Evolutionary conservation across 2,329 filamentous ascomycete species (phyloP), one percentile per base, ranked within the genome.

Genomic region (Sclerotinia minor): DNA sequence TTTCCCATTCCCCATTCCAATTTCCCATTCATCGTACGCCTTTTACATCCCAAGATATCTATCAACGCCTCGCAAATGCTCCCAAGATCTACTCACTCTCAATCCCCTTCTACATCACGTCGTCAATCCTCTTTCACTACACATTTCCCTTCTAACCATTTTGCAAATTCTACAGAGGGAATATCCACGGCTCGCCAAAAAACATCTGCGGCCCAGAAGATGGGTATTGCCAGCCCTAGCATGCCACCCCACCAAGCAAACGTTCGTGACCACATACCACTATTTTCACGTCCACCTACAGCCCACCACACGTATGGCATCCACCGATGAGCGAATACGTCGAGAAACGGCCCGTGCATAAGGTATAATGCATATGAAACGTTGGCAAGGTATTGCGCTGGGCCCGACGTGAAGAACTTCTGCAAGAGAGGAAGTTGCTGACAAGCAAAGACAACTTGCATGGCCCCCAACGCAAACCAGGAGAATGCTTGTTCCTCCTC

Each of bases 361-460:
- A 88, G 79, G 71, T 88, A 87, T 3, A 88, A 78, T 3, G 85
- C 82, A 70, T 83, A 88, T 66, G 83, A 85, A 69, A 87, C 83
- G 35, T 81, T 80, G 13, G 82, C 85, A 26, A 85, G 81, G 73
- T 87, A 88, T 71, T 85, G 84, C 19, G 83, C 81, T 13, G 84
- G 70, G 0, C 77, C 74, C 5, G 79, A 79, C 63, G 82, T 82
- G 72, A 86, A 84, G 44, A 82, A 79, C 5, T 72, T 73, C 67
- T 81, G 81, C 63, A 81, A 70, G 63, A 69, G 72, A 45, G 70
- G 72, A 47, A 81, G 70, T 57, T 80, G 79, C 32, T 79, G 74
- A 38, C 71, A 74, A 1, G 73, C 73, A 11, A 70, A 61, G 1
- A 77, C 73, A 24, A 76, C 74, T 55, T 75, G 74, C 67, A 76